Evolutionary conservation across 352 stramenopile genomes (phyloP), one percentile per base, ranked within the genome.

Genomic region (Phytophthora constricta): DNA sequence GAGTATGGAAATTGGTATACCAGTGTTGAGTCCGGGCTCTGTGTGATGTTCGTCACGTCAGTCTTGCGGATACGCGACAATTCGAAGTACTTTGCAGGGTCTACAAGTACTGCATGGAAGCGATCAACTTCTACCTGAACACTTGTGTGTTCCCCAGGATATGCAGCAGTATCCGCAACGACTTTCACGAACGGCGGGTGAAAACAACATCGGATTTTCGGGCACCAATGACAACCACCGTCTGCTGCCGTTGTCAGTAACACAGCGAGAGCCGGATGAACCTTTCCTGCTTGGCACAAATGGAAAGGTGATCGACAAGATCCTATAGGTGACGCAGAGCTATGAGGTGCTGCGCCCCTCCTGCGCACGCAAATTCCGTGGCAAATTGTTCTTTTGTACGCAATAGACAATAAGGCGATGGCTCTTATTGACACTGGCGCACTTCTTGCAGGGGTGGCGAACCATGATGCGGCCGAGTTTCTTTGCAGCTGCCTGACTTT

Each of bases 141-240:
- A 77, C 58, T 20, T 82, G 64, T 41, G 87, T 97, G n/a, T 96
- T 97, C 51, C 87, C 88, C 2, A 51, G 2, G 91, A 98, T 53
- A 97, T 74, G 5, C 68, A 85, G 10, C 89, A 96, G 59, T 97
- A 89, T 58, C 80, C 83, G n/a, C 54, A 86, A 4, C 77, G 87
- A 0, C 62, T 97, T 1, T 82, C 76, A 8, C 70, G 86, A 52
- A 97, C 76, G 14, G 74, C 82, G 16, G 89, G 89, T 1, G 52
- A 72, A 2, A 71, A 62, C 0, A 82, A 81, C 20, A 76, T 96
- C 19, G 91, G 91, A 2, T 97, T 98, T 56, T 97, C 89, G 0
- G 92, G 90, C 0, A 98, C 91, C 13, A 97, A 97, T 58, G 91
- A 97, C 61, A 97, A 92, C 27, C 87, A 96, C 14, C 73, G 72